Evolutionary conservation across 345 rosid genomes (phyloP).

Genomic region (Linum usitatissimum): DNA sequence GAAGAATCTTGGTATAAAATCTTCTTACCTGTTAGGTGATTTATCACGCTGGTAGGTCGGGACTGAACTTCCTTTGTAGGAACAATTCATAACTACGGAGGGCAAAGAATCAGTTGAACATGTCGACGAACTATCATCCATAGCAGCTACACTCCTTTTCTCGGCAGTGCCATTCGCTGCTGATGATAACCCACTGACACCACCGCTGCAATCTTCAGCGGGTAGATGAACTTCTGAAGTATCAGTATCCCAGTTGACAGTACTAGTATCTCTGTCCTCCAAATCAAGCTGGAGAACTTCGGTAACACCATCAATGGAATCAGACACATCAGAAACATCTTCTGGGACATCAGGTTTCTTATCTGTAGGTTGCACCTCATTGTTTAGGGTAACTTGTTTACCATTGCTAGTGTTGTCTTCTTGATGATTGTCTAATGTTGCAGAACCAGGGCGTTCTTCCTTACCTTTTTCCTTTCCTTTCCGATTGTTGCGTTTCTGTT

Average conservation of each 20-base stretch:
- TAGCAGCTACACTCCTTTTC: constrained; percentile 38
- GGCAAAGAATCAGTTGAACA: constrained; percentile 76
- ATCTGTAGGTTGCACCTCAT: constrained; percentile 33
- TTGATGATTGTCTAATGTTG: constrained; percentile 31
- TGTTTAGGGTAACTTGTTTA: constrained; percentile 33
- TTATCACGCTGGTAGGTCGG: constrained; percentile 36
- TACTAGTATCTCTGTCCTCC: constrained; percentile 72
- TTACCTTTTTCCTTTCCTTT: constrained; percentile 72
- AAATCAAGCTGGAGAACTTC: constrained; percentile 67
- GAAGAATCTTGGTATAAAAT: neutral
- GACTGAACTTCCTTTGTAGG: constrained; percentile 38
- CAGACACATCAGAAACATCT: constrained; percentile 75
- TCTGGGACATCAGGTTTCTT: constrained; percentile 57
- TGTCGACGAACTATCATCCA: constrained; percentile 94
- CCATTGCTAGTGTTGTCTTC: constrained; percentile 31
- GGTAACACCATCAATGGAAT: constrained; percentile 52
- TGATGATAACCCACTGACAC: constrained; percentile 39
- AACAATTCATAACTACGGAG: constrained; percentile 49
- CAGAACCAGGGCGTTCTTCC: constrained; percentile 39
- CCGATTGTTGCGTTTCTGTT: constrained; percentile 79
- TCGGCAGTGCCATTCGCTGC: constrained; percentile 53
- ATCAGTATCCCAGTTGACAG: constrained; percentile 77
- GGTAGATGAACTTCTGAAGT: constrained; percentile 59
- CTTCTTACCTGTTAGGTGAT: constrained; percentile 40
- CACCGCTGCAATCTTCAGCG: constrained; percentile 46